Conservation (phyloP, 495 filamentous ascomycete genomes). For the Zalerion maritima region DNA sequence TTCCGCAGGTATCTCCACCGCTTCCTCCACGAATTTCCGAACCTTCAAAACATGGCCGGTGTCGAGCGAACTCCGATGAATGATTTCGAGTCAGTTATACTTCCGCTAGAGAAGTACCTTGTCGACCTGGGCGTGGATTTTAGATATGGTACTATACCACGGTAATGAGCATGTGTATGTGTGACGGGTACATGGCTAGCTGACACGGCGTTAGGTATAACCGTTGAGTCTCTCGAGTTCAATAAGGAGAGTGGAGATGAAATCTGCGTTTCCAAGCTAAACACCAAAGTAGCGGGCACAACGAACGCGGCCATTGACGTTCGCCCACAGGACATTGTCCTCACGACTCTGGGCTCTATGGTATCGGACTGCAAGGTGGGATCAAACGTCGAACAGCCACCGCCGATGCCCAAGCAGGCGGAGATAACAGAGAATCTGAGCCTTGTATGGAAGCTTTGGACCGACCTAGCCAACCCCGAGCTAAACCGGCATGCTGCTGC, state of each 20-base stretch:
- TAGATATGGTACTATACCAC: constrained; percentile 19
- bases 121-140: constrained; percentile 26
- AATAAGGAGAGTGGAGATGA: too few relatives aligned
- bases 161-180: constrained; percentile 1
- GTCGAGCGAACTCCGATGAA: constrained; percentile 23
- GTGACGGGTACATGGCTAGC: constrained; percentile 1
- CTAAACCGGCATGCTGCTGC: constrained; percentile 5
- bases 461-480: too few relatives aligned
- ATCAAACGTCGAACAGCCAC: constrained; percentile 5
- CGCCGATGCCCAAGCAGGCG: constrained; percentile 5
- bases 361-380: constrained; percentile 10
- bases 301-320: constrained; percentile 3
- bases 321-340: constrained; percentile 10
- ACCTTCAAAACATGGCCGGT: constrained; percentile 11
- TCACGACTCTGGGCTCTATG: constrained; percentile 11
- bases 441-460: constrained; percentile 10
- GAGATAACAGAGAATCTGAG: constrained; percentile 1
- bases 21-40: constrained; percentile 8
- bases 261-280: too few relatives aligned
- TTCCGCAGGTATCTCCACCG: constrained; percentile 14
- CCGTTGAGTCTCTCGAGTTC: too few relatives aligned
- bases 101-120: constrained; percentile 25
- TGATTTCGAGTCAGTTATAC: constrained; percentile 25
- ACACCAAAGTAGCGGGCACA: too few relatives aligned
- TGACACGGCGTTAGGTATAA: too few relatives aligned